Conservation (phyloP, 2,329 filamentous ascomycete species). For the Xylaria digitata region DNA sequence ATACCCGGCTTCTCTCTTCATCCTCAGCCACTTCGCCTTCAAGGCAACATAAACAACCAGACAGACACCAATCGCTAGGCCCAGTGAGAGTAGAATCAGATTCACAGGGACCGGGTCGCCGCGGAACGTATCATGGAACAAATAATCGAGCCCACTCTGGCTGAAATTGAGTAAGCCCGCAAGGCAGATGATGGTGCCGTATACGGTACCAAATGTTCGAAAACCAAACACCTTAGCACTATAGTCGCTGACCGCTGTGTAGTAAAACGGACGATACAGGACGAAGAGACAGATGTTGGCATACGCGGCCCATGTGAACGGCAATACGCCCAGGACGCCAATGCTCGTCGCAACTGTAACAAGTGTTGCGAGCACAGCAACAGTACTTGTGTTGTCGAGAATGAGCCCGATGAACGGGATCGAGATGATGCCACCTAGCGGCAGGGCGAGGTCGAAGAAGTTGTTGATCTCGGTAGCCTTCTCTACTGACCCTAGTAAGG, state of each 20-base stretch:
- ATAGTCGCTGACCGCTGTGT: slow-evolving; percentile 91
- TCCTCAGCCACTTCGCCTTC: slow-evolving; percentile 49
- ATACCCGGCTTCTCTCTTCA: slow-evolving; percentile 41
- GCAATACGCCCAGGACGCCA: slow-evolving; percentile 79
- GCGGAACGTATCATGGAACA: slow-evolving; percentile 78
- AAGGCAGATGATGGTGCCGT: slow-evolving; percentile 88
- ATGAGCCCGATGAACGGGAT: slow-evolving; percentile 87
- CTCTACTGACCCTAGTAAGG: slow-evolving; percentile 72
- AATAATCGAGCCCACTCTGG: slow-evolving; percentile 81
- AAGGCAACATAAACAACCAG: slow-evolving; percentile 74
- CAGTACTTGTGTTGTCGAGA: slow-evolving; percentile 80
- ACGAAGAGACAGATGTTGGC: slow-evolving; percentile 83
- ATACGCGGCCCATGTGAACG: slow-evolving; percentile 76
- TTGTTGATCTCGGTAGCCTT: slow-evolving; percentile 78
- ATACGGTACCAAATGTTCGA: slow-evolving; percentile 92
- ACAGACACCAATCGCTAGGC: slow-evolving; percentile 70
- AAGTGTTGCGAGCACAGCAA: slow-evolving; percentile 75
- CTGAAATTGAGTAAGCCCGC: slow-evolving; percentile 86
- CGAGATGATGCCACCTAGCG: slow-evolving; percentile 83
- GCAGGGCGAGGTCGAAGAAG: slow-evolving; percentile 87
- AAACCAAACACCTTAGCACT: slow-evolving; percentile 93
- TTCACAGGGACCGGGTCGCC: slow-evolving; percentile 84
- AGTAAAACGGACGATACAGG: slow-evolving; percentile 88
- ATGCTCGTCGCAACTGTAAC: slow-evolving; percentile 79
- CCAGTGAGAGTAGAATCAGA: slow-evolving; percentile 70